phyloP scores from a whole-genome alignment of 2,329 filamentous ascomycete species.

The Blastomyces parvus region DNA sequence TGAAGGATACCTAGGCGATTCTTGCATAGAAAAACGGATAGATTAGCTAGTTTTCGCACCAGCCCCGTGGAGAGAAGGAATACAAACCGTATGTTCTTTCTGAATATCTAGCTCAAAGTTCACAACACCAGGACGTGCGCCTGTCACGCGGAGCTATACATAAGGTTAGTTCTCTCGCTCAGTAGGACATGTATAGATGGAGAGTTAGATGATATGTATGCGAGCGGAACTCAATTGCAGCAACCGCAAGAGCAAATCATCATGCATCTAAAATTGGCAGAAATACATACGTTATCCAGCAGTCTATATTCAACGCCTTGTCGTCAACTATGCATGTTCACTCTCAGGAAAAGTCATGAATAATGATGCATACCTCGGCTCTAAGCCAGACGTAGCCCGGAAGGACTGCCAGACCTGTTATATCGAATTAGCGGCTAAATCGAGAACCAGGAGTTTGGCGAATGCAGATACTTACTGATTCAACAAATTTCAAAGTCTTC shows the following conservation, averaged over 20 bases:
- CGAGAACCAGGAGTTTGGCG: constrained; percentile 14
- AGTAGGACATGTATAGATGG: neutral
- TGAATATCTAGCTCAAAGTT: constrained; percentile 56
- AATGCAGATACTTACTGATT: constrained; percentile 43
- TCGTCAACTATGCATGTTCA: constrained; percentile 1
- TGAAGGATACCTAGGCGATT: constrained; percentile 58
- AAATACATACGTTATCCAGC: constrained; percentile 33
- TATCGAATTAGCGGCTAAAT: constrained; percentile 9
- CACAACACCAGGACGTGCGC: constrained; percentile 51
- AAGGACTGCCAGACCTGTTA: constrained; percentile 74
- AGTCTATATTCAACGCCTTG: constrained; percentile 16
- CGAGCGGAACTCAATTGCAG: neutral
- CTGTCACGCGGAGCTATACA: constrained; percentile 50
- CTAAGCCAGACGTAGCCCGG: constrained; percentile 72
- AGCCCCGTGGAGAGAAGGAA: neutral
- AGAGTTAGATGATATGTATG: neutral
- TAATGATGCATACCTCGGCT: constrained; percentile 58
- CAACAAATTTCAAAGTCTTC: constrained; percentile 53
- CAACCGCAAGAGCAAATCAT: neutral
- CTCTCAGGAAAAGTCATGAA: neutral
- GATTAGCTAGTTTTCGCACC: neutral
- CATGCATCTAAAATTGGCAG: neutral
- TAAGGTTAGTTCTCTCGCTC: neutral
- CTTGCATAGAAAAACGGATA: constrained; percentile 26
- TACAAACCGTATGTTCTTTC: constrained; percentile 53